A percentile compares a stretch with the other conserved stretches of the same genome.
phyloP scores from a whole-genome alignment of 805 yeast genomes.

The Saccharomycopsis babjevae region DNA sequence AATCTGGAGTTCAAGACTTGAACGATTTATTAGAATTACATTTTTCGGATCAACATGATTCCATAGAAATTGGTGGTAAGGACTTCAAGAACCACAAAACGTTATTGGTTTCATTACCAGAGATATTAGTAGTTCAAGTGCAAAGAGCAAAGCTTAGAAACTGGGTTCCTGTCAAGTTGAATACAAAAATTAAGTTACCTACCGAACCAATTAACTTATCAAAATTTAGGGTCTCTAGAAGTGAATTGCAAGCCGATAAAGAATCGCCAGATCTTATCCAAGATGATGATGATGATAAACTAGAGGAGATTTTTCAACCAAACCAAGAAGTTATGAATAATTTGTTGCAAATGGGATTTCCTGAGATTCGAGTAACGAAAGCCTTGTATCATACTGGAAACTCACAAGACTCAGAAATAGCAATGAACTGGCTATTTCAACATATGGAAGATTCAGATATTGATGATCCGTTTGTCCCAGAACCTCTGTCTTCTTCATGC shows the following conservation, averaged over 20 bases:
- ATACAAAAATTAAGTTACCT: slow-evolving; percentile 55
- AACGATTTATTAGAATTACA: slow-evolving; percentile 38
- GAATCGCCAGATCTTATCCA: slow-evolving; percentile 34
- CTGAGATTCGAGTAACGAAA: slow-evolving; percentile 49
- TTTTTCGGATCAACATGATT: slow-evolving; percentile 38
- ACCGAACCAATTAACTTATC: slow-evolving; percentile 36
- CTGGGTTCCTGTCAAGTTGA: slow-evolving; percentile 83
- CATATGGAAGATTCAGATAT: slow-evolving; percentile 81
- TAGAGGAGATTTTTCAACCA: slow-evolving; percentile 35
- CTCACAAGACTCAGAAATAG: slow-evolving; percentile 43
- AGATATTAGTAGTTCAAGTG: slow-evolving; percentile 59
- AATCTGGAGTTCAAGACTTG: slow-evolving; percentile 34
- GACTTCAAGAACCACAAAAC: slow-evolving; percentile 23
- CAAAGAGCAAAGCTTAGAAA: slow-evolving; percentile 75
- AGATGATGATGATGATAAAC: slow-evolving; percentile 23
- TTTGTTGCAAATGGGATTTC: slow-evolving; percentile 81
- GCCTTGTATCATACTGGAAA: slow-evolving; percentile 73
- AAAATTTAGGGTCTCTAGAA: slow-evolving; percentile 20
- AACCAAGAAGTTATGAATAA: slow-evolving; percentile 43
- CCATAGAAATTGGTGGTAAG: slow-evolving; percentile 55
- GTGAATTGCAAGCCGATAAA: slow-evolving; percentile 4
- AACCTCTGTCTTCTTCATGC: slow-evolving; percentile 18
- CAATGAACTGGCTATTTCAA: slow-evolving; percentile 83
- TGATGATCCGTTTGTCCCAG: slow-evolving; percentile 47
- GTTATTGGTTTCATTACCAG: slow-evolving; percentile 54